A percentile compares a stretch with the other conserved stretches of the same genome.
Evolutionary conservation across 176 grass and related monocot genomes (phyloP).

Genomic region (Aegilops tauschii): DNA sequence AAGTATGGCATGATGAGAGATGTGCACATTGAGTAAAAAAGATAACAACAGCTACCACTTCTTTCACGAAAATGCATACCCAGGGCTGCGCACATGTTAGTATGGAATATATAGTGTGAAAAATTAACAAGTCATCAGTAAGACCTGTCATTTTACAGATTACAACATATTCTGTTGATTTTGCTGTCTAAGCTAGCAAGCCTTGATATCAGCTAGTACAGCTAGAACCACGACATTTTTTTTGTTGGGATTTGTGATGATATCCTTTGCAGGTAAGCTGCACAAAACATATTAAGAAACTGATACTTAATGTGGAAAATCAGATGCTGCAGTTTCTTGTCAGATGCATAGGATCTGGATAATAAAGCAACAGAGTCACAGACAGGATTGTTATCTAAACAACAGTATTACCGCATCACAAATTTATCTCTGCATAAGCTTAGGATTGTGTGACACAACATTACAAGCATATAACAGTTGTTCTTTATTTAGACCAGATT

Average conservation of each 20-base stretch:
- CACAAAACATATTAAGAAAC: constrained; percentile 6
- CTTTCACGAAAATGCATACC: not conserved
- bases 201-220: not conserved
- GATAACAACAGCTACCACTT: not conserved
- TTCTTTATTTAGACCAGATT: not conserved
- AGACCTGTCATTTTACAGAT: not conserved
- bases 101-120: not conserved
- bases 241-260: not conserved
- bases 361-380: constrained; percentile 9
- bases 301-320: not conserved
- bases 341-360: not conserved
- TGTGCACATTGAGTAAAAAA: not conserved
- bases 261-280: constrained; percentile 4
- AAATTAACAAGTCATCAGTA: not conserved
- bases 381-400: not conserved
- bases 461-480: not conserved
- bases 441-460: not conserved
- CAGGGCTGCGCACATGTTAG: not conserved
- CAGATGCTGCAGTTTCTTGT: not conserved
- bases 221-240: not conserved
- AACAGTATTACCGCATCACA: not conserved
- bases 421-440: not conserved
- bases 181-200: not conserved
- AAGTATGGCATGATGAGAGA: not conserved
- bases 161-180: not conserved